Conservation (phyloP, 2,329 filamentous ascomycete genomes). For the Stagonosporopsis vannaccii region DNA sequence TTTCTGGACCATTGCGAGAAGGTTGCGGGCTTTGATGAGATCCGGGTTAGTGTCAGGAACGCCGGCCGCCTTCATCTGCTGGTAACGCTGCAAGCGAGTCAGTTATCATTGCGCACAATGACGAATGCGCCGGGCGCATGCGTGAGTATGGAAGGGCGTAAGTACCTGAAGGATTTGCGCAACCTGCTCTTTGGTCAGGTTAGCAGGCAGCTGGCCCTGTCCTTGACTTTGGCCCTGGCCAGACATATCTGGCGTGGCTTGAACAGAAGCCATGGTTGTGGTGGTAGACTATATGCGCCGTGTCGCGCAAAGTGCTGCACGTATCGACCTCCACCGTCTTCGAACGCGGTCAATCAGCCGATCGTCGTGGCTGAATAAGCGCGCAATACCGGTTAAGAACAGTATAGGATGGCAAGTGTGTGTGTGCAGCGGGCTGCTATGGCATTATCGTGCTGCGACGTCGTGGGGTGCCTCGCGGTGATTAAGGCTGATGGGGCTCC, state of each 20-base stretch:
- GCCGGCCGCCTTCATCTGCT: constrained; percentile 85
- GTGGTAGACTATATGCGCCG: constrained; percentile 20
- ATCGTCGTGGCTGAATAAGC: constrained; percentile 20
- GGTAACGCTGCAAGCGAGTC: constrained; percentile 73
- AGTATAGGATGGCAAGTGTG: constrained; percentile 33
- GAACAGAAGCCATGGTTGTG: constrained; percentile 77
- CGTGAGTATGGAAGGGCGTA: constrained; percentile 17
- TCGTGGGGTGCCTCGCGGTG: constrained; percentile 34
- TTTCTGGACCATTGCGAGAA: constrained; percentile 75
- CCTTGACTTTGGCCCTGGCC: constrained; percentile 52
- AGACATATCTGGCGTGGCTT: constrained; percentile 73
- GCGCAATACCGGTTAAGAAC: constrained; percentile 37
- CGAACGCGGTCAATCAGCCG: constrained; percentile 27
- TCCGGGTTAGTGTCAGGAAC: constrained; percentile 85
- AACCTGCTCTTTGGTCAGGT: constrained; percentile 77
- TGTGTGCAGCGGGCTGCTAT: constrained; percentile 41
- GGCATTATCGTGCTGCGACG: constrained; percentile 45
- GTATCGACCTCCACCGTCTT: constrained; percentile 19
- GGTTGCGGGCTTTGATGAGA: constrained; percentile 79
- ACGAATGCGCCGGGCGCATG: constrained; percentile 11
- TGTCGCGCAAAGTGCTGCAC: constrained; percentile 25
- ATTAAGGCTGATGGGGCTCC: constrained; percentile 44
- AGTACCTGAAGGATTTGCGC: constrained; percentile 76
- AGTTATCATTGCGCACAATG: constrained; percentile 34
- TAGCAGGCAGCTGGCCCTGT: constrained; percentile 67